These are phyloP conservation scores for Ceratopteris richardii DNA, from an alignment of 75 land plant genomes.

Conservation along the genomic window DNA sequence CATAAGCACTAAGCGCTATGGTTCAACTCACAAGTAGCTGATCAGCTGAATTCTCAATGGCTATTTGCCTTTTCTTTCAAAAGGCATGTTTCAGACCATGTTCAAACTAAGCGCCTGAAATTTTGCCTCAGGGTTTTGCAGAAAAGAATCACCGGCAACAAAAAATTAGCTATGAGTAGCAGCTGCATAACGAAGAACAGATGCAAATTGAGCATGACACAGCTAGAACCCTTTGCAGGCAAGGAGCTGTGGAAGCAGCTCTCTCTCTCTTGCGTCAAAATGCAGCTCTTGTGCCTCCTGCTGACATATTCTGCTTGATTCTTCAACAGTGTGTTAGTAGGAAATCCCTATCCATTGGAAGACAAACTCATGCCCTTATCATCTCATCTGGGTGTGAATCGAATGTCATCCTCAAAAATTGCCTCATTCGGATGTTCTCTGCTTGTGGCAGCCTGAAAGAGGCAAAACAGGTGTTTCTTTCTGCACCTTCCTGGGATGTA, in stretches of 20 bases:
- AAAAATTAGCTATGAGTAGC: too few relatives aligned
- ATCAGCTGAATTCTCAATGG: too few relatives aligned
- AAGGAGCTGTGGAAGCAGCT: not conserved
- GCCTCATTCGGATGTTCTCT: not conserved
- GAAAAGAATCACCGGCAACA: too few relatives aligned
- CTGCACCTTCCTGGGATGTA: not conserved
- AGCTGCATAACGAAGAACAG: too few relatives aligned
- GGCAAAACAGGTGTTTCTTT: constrained; percentile 2
- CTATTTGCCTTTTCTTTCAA: too few relatives aligned
- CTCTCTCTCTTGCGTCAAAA: not conserved
- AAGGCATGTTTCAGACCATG: too few relatives aligned
- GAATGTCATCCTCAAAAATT: not conserved
- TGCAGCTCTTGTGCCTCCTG: not conserved
- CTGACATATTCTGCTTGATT: not conserved
- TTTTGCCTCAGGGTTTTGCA: too few relatives aligned
- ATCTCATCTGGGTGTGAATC: not conserved
- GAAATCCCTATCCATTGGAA: not conserved
- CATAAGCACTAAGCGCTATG: too few relatives aligned
- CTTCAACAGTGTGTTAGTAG: not conserved
- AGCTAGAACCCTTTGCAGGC: not conserved
- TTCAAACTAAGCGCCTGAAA: too few relatives aligned
- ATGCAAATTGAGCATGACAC: not conserved
- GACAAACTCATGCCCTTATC: not conserved
- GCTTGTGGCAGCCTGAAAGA: constrained; percentile 5
- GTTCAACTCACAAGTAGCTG: too few relatives aligned